phyloP scores from a whole-genome alignment of 768 basidiomycete species.

The Chlorophyllum brunneum region DNA sequence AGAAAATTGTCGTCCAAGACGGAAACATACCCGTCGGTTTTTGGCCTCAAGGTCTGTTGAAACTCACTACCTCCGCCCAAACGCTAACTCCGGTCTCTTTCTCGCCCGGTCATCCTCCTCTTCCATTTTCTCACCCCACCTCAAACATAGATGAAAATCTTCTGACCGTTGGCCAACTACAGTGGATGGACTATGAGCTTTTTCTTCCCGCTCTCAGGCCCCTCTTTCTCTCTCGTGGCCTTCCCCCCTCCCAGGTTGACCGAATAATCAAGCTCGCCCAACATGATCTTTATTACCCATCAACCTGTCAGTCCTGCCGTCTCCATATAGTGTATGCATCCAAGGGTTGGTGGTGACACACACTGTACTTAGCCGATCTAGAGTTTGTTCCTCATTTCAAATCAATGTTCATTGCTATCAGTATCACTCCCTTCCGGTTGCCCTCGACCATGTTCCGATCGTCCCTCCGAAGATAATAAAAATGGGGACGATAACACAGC shows the following conservation, averaged over 20 bases:
- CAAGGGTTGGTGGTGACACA: conserved; percentile 23
- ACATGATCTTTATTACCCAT: conserved; percentile 59
- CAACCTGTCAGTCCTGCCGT: conserved; percentile 44
- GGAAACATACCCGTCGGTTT: conserved; percentile 67
- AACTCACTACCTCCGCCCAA: neutral
- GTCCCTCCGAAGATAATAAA: conserved; percentile 1
- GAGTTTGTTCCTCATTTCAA: neutral
- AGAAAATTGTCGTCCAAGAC: conserved; percentile 49
- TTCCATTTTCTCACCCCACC: neutral
- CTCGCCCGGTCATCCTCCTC: neutral
- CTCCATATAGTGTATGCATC: conserved; percentile 60
- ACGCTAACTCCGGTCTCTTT: neutral
- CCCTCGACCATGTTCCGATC: neutral
- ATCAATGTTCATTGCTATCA: neutral
- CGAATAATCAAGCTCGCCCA: conserved; percentile 60
- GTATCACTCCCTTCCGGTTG: neutral
- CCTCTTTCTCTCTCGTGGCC: conserved; percentile 49
- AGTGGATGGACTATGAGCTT: conserved; percentile 71
- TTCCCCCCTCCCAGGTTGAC: conserved; percentile 51
- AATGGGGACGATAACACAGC: neutral
- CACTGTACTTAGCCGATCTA: conserved; percentile 4
- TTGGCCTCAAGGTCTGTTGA: conserved; percentile 53
- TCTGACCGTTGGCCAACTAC: conserved; percentile 64
- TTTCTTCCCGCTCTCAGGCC: conserved; percentile 62
- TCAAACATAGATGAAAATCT: conserved; percentile 44